Percentiles rank a stretch among this genome's conserved stretches.
These are phyloP conservation scores for Alloascoidea africana DNA, from an alignment of 805 yeast species.

Conservation along the genomic window DNA sequence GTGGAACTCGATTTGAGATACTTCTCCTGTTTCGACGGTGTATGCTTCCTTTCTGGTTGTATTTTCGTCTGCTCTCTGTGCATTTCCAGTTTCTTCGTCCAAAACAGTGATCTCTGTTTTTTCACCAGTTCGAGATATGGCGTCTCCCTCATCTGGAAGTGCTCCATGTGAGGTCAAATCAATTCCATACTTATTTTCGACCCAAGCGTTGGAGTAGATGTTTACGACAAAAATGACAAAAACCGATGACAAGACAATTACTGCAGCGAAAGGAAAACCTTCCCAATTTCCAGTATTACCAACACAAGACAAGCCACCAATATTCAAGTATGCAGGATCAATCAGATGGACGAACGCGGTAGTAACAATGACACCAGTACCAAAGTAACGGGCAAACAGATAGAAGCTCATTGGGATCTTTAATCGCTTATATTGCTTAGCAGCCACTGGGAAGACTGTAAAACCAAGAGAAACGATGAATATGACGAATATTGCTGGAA, in stretches of 20 bases:
- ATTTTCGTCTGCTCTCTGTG: no score
- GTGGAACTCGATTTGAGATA: slow-evolving; percentile 1
- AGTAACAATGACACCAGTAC: slow-evolving; percentile 66
- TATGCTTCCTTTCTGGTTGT: no score
- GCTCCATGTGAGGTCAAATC: no score
- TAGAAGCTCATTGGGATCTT: slow-evolving; percentile 18
- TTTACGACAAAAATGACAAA: slow-evolving; percentile 33
- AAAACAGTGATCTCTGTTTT: no score
- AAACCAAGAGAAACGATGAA: slow-evolving; percentile 28
- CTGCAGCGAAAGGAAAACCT: slow-evolving; percentile 42
- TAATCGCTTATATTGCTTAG: slow-evolving; percentile 11
- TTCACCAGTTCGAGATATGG: no score
- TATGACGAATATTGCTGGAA: slow-evolving; percentile 48
- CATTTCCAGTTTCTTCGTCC: no score
- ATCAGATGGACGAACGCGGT: slow-evolving; percentile 61
- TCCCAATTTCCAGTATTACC: slow-evolving; percentile 30
- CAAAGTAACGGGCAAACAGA: slow-evolving; percentile 29
- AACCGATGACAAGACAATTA: slow-evolving; percentile 31
- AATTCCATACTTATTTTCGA: slow-evolving; percentile 20
- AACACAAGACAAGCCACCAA: slow-evolving; percentile 21
- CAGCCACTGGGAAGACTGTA: slow-evolving; percentile 28
- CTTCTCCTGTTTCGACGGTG: not conserved
- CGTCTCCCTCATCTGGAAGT: no score
- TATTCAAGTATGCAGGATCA: slow-evolving; percentile 17
- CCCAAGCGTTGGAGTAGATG: slow-evolving; percentile 27